Conservation (phyloP, 2,329 filamentous ascomycete species). For the Microdochium trichocladiopsis region DNA sequence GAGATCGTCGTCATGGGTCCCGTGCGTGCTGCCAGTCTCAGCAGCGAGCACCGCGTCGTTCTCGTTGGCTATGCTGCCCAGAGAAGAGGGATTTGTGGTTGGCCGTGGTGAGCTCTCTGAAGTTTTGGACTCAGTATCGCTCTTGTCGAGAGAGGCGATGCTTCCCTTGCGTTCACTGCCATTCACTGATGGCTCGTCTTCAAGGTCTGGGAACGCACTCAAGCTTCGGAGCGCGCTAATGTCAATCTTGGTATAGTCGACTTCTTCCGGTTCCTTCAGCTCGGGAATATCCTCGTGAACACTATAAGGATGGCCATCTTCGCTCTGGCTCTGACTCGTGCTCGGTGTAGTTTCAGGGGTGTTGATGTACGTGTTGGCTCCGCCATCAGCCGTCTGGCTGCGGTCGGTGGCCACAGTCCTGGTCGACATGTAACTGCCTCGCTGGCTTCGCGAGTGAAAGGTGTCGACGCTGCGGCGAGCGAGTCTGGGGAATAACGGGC, state of each 20-base stretch:
- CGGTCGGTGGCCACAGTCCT: conserved; percentile 52
- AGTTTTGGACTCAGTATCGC: conserved; percentile 13
- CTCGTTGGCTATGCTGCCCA: conserved; percentile 1
- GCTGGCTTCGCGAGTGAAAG: conserved; percentile 49
- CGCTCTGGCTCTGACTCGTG: conserved; percentile 45
- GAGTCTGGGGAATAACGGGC: conserved; percentile 56
- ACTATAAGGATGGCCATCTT: conserved; percentile 38
- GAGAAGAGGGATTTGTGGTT: not conserved
- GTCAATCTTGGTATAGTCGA: conserved; percentile 55
- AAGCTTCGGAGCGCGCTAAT: conserved; percentile 40
- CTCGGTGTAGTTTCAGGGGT: conserved; percentile 49
- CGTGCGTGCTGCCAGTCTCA: conserved; percentile 16
- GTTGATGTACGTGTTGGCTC: conserved; percentile 52
- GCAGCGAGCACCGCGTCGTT: conserved; percentile 22
- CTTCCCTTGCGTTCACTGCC: not conserved
- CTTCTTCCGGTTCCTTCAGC: conserved; percentile 35
- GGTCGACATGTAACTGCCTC: conserved; percentile 69
- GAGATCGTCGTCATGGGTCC: conserved; percentile 18
- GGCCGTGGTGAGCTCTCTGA: not conserved
- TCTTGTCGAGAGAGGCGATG: not conserved
- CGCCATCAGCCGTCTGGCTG: conserved; percentile 63
- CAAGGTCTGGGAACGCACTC: conserved; percentile 30
- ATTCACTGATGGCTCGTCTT: conserved; percentile 13
- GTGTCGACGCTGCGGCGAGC: conserved; percentile 66
- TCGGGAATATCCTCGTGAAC: conserved; percentile 32